Percentiles rank a stretch among this genome's conserved stretches.
Evolutionary conservation across 768 basidiomycete species (phyloP).

Genomic region (Tulasnella calospora): DNA sequence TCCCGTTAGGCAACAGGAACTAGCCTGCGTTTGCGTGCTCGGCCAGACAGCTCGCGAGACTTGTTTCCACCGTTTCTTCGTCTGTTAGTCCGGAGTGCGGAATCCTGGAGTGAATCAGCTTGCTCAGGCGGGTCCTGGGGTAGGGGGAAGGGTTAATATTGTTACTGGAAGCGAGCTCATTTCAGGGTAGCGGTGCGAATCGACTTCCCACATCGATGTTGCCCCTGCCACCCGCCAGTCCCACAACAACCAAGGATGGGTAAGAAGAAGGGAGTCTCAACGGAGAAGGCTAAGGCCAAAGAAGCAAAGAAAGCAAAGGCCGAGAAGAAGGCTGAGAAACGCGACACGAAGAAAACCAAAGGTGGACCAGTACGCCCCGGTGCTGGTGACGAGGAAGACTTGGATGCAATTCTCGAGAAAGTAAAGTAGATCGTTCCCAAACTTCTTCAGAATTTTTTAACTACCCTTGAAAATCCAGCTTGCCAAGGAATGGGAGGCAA

Average conservation of each 20-base stretch:
- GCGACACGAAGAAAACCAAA: slow-evolving; percentile 40
- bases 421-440: slow-evolving; percentile 40
- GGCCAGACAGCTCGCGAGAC: no score
- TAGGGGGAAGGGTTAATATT: no score
- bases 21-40: no score
- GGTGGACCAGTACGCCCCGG: slow-evolving; percentile 38
- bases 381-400: slow-evolving; percentile 57
- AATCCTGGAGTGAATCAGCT: no score
- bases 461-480: slow-evolving; percentile 49
- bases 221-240: neutral
- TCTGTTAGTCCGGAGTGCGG: no score
- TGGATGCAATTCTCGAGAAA: slow-evolving; percentile 78
- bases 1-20: no score
- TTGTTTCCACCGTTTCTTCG: no score
- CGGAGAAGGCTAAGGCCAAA: slow-evolving; percentile 47
- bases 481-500: slow-evolving; percentile 68
- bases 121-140: no score
- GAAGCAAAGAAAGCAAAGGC: slow-evolving; percentile 56
- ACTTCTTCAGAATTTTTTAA: neutral
- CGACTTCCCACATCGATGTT: no score
- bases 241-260: slow-evolving; percentile 39
- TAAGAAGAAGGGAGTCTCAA: slow-evolving; percentile 48
- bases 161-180: no score
- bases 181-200: no score
- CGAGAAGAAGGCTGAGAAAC: slow-evolving; percentile 48